Conservation (phyloP, 106 monocot species). For the Phalaenopsis aphrodite region DNA sequence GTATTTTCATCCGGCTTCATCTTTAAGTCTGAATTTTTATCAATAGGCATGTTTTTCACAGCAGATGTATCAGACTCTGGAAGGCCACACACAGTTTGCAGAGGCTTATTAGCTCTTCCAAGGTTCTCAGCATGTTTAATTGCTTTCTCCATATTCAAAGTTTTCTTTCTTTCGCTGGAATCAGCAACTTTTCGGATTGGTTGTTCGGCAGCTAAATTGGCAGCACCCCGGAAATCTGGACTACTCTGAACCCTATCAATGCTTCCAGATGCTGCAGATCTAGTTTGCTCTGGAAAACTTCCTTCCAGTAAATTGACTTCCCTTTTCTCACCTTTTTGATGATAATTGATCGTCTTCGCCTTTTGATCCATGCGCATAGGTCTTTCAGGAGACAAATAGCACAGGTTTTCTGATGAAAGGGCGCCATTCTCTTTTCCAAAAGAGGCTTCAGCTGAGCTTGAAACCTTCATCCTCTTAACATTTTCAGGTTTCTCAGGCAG, state of each 20-base stretch:
- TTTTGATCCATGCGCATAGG: conserved; percentile 10
- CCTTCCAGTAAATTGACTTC: conserved; percentile 13
- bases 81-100: conserved; percentile 18
- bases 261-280: conserved; percentile 16
- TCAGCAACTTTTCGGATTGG: conserved; percentile 17
- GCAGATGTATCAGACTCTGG: conserved; percentile 24
- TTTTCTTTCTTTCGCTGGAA: conserved; percentile 20
- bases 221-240: conserved; percentile 23
- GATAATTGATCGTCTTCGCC: conserved; percentile 16
- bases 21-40: neutral
- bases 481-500: conserved; percentile 28
- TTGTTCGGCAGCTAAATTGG: conserved; percentile 22
- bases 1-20: conserved; percentile 15
- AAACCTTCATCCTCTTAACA: conserved; percentile 34
- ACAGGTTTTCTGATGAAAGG: conserved; percentile 5
- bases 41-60: conserved; percentile 8
- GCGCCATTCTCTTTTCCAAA: conserved; percentile 21
- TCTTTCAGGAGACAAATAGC: conserved; percentile 22
- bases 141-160: conserved; percentile 17
- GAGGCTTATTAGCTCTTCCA: conserved; percentile 23
- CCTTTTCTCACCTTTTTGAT: conserved; percentile 10
- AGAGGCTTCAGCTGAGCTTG: conserved; percentile 21
- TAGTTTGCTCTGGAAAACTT: conserved; percentile 15
- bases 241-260: conserved; percentile 12
- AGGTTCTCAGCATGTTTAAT: conserved; percentile 18